These are phyloP conservation scores for Eucalyptus marginata DNA, from an alignment of 345 rosid species.

Conservation along the genomic window DNA sequence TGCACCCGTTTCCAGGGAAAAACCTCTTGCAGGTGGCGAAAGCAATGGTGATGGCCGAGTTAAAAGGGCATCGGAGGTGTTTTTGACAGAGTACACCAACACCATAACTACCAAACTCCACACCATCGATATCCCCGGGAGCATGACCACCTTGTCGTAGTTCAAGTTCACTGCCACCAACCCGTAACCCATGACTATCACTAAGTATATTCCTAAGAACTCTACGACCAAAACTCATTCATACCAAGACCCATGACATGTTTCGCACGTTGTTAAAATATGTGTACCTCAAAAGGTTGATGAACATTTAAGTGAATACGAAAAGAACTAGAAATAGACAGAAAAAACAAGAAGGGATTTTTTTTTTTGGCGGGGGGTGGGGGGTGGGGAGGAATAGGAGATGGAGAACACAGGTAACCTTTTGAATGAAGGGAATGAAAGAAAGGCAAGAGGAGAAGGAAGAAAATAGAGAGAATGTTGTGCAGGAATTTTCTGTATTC, in stretches of 20 bases:
- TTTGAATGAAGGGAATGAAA: neutral
- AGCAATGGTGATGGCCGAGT: conserved; percentile 89
- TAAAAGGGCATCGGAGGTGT: conserved; percentile 15
- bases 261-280: neutral
- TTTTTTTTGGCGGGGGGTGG: too few relatives aligned
- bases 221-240: conserved; percentile 38
- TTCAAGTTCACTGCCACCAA: conserved; percentile 59
- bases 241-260: neutral
- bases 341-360: neutral
- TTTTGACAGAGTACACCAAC: conserved; percentile 69
- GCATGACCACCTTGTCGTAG: conserved; percentile 54
- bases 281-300: neutral
- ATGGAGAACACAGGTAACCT: neutral
- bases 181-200: conserved; percentile 77
- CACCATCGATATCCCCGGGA: conserved; percentile 54
- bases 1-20: conserved; percentile 74
- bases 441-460: too few relatives aligned
- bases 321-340: neutral
- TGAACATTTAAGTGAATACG: neutral
- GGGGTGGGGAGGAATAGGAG: neutral
- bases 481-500: too few relatives aligned
- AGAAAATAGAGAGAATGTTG: too few relatives aligned
- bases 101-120: conserved; percentile 89
- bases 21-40: conserved; percentile 71
- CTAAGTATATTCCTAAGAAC: conserved; percentile 65